Conservation (phyloP, 106 monocot species). For the Dendrobium catenatum region DNA sequence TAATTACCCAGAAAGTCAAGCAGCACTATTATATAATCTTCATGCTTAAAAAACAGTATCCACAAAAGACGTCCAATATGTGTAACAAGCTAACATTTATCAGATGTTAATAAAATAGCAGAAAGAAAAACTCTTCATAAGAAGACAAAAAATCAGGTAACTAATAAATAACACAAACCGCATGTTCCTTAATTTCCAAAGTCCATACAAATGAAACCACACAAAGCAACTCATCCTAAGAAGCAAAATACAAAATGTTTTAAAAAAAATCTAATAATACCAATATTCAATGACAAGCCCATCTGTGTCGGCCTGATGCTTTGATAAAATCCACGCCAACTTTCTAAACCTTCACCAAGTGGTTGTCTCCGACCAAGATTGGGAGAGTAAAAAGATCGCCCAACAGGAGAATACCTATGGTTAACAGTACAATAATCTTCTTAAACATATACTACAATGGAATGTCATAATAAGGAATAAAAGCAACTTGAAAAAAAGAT, state of each 20-base stretch:
- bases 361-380: conserved; percentile 59
- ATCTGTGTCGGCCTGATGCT: conserved; percentile 98
- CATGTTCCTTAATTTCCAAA: background rate
- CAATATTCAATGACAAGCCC: conserved; percentile 94
- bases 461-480: background rate
- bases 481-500: background rate
- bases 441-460: background rate
- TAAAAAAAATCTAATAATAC: conserved; percentile 19
- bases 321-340: conserved; percentile 98
- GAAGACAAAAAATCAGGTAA: background rate
- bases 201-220: background rate
- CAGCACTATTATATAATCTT: too few relatives aligned
- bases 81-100: background rate
- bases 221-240: background rate
- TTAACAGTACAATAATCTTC: background rate
- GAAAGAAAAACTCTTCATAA: background rate
- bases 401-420: conserved; percentile 66
- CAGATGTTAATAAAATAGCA: background rate
- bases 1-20: too few relatives aligned
- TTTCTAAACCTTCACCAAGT: conserved; percentile 91
- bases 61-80: background rate
- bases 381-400: conserved; percentile 89
- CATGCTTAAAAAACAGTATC: background rate
- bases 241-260: background rate
- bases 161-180: background rate